phyloP scores from a whole-genome alignment of 352 stramenopile species.

The Phytophthora pluvialis region DNA sequence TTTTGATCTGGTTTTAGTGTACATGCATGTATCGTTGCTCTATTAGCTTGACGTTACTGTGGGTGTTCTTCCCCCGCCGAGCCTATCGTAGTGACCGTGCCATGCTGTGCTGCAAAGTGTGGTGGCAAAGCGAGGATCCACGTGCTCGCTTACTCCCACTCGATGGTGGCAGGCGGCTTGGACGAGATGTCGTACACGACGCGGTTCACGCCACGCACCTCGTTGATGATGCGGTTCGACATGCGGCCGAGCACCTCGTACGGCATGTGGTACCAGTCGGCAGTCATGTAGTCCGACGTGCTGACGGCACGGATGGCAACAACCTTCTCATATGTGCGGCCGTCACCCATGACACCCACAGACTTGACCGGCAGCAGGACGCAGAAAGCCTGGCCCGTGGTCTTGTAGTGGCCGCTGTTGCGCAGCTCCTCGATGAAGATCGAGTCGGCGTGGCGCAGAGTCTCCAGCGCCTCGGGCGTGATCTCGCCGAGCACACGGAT shows the following conservation, averaged over 20 bases:
- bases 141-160: slow-evolving; percentile 94
- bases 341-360: slow-evolving; percentile 99
- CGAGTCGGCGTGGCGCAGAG: slow-evolving; percentile 96
- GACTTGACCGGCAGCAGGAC: slow-evolving; percentile 97
- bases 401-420: slow-evolving; percentile 96
- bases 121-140: slow-evolving; percentile 16
- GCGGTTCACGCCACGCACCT: slow-evolving; percentile 98
- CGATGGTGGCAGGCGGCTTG: slow-evolving; percentile 99
- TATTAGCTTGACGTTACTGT: slow-evolving; percentile 42
- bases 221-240: slow-evolving; percentile 99
- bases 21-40: slow-evolving; percentile 47
- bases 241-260: slow-evolving; percentile 98
- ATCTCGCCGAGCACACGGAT: slow-evolving; percentile 99
- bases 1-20: slow-evolving; percentile 37
- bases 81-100: slow-evolving; percentile 21
- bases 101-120: slow-evolving; percentile 10
- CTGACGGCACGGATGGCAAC: slow-evolving; percentile 96
- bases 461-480: slow-evolving; percentile 94
- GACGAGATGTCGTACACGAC: slow-evolving; percentile 99
- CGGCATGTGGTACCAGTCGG: slow-evolving; percentile 99
- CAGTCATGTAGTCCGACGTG: slow-evolving; percentile 99
- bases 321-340: slow-evolving; percentile 97
- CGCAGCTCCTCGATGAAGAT: slow-evolving; percentile 99
- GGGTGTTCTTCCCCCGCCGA: slow-evolving; percentile 2
- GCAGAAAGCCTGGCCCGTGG: slow-evolving; percentile 99